Evolutionary conservation across 2,329 filamentous ascomycete species (phyloP).

Genomic region (Aspergillus piperis): DNA sequence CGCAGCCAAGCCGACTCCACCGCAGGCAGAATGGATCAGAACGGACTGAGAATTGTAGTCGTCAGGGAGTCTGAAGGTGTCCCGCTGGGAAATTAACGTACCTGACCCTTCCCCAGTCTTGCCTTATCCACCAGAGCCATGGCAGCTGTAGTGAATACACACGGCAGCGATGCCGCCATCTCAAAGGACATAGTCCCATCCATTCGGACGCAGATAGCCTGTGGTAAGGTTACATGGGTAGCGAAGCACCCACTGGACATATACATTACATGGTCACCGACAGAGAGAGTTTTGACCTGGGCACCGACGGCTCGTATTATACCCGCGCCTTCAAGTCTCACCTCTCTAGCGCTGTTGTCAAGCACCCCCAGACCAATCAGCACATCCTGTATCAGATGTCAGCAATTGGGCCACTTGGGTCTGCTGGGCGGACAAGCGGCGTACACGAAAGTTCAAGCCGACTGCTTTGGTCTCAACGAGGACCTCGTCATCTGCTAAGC

Average conservation of each 20-base stretch:
- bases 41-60: constrained; percentile 13
- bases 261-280: constrained; percentile 15
- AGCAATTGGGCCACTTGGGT: constrained; percentile 33
- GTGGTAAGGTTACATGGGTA: constrained; percentile 22
- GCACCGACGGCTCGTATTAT: constrained; percentile 11
- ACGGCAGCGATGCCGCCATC: background rate
- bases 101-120: constrained; percentile 19
- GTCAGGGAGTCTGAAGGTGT: constrained; percentile 7
- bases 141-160: constrained; percentile 17
- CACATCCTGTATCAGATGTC: constrained; percentile 31
- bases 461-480: constrained; percentile 23
- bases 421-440: constrained; percentile 15
- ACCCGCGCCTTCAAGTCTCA: constrained; percentile 17
- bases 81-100: constrained; percentile 6
- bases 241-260: constrained; percentile 25
- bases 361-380: constrained; percentile 21
- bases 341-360: background rate
- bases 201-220: constrained; percentile 26
- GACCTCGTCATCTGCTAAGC: constrained; percentile 15
- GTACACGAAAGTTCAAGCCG: constrained; percentile 24
- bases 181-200: constrained; percentile 9
- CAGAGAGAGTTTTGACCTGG: background rate
- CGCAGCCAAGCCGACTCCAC: constrained; percentile 26
- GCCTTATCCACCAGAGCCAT: background rate
- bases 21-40: constrained; percentile 25